phyloP scores from a whole-genome alignment of 495 filamentous ascomycete genomes.

The Xylaria scruposa region DNA sequence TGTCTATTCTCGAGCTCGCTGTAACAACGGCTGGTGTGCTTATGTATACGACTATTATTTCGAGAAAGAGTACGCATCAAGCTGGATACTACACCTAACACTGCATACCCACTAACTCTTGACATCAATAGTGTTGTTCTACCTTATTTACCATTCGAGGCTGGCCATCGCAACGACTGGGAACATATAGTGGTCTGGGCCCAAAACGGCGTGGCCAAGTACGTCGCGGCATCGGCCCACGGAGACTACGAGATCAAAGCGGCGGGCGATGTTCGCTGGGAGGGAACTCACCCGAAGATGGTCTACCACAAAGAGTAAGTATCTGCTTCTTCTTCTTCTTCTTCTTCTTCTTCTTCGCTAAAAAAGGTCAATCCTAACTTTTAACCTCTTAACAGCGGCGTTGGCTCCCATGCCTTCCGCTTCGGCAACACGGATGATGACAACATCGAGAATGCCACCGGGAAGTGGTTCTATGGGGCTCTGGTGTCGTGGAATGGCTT shows the following conservation, averaged over 20 bases:
- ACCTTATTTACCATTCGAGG: conserved; percentile 40
- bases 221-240: conserved; percentile 49
- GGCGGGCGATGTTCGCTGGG: conserved; percentile 46
- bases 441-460: conserved; percentile 48
- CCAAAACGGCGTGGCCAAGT: conserved; percentile 38
- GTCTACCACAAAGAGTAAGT: conserved; percentile 52
- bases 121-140: conserved; percentile 34
- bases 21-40: conserved; percentile 54
- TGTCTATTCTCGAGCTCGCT: conserved; percentile 52
- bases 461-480: conserved; percentile 48
- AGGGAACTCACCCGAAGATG: conserved; percentile 52
- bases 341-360: too few relatives aligned
- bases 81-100: not conserved
- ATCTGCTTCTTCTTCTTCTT: too few relatives aligned
- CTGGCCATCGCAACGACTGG: conserved; percentile 54
- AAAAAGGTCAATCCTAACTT: too few relatives aligned
- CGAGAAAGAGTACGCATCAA: conserved; percentile 47
- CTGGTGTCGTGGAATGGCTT: conserved; percentile 50
- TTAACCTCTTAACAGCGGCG: conserved; percentile 27
- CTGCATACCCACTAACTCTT: conserved; percentile 4
- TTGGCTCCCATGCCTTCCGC: conserved; percentile 50
- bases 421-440: conserved; percentile 49
- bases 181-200: conserved; percentile 56
- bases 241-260: conserved; percentile 44
- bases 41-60: conserved; percentile 58